phyloP scores from a whole-genome alignment of 345 rosid species.

The Kandelia obovata region DNA sequence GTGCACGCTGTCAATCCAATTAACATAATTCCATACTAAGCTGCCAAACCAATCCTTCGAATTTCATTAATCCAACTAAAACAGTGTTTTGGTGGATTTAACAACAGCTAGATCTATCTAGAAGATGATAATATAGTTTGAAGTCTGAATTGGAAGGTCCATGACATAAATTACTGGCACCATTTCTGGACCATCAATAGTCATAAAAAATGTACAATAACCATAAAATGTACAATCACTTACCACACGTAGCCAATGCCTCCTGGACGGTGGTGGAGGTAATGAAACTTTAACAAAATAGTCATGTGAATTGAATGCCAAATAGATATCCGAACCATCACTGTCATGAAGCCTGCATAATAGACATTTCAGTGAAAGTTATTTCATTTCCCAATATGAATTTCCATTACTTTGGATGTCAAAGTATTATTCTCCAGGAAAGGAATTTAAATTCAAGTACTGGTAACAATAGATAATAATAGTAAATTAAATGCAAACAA shows the following conservation, averaged over 20 bases:
- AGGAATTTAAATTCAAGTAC: too few species aligned
- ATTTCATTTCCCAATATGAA: too few species aligned
- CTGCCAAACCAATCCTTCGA: too few species aligned
- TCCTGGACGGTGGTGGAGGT: constrained; percentile 53
- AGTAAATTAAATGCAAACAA: too few species aligned
- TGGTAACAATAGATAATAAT: too few species aligned
- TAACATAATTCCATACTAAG: too few species aligned
- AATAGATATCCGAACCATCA: constrained; percentile 53
- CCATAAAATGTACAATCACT: constrained; percentile 30
- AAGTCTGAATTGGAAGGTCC: not conserved
- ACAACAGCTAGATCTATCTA: too few species aligned
- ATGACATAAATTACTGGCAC: not conserved
- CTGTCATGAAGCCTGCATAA: constrained; percentile 67
- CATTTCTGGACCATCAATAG: not conserved
- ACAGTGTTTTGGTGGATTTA: too few species aligned
- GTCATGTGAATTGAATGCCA: constrained; percentile 78
- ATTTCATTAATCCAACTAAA: too few species aligned
- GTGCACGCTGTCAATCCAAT: too few species aligned
- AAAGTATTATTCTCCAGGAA: too few species aligned
- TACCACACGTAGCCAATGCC: constrained; percentile 83
- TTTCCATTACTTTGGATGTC: too few species aligned
- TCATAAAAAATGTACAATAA: not conserved
- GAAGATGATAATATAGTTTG: not conserved
- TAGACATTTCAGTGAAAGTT: not conserved
- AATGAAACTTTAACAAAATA: constrained; percentile 57